Conservation (phyloP, 1,284 basidiomycete genomes). For the Inonotus obliquus region DNA sequence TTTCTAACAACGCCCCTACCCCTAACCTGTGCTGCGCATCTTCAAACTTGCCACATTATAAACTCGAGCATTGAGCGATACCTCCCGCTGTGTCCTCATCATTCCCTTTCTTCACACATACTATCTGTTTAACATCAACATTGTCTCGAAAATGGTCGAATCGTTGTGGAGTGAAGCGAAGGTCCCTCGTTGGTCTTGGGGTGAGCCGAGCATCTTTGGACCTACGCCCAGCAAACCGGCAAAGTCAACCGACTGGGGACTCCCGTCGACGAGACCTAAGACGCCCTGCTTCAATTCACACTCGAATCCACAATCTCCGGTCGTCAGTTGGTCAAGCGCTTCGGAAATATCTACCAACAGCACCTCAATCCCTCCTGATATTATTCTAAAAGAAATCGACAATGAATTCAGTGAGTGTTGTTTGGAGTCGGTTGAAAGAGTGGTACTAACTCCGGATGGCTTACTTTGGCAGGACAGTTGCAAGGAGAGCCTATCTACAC, state of each 20-base stretch:
- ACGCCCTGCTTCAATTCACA: background rate
- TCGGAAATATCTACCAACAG: background rate
- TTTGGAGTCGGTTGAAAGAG: background rate
- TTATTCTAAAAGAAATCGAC: background rate
- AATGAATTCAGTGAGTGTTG: background rate
- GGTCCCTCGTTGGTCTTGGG: too few species aligned
- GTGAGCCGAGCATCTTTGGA: too few species aligned
- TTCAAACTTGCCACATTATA: background rate
- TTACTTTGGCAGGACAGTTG: background rate
- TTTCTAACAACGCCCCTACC: background rate
- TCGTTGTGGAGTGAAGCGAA: background rate
- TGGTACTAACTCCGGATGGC: background rate
- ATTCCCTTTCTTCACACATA: background rate
- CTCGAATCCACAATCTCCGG: background rate
- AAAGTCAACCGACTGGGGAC: too few species aligned
- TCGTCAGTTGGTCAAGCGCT: background rate
- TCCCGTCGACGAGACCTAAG: background rate
- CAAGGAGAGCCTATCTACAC: background rate
- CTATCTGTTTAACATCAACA: background rate
- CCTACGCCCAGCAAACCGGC: too few species aligned
- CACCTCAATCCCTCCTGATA: background rate
- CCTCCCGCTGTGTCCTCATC: background rate
- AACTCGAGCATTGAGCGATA: background rate
- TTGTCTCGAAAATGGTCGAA: background rate
- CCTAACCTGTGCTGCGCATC: background rate